Evolutionary conservation across 1,284 basidiomycete genomes (phyloP), one percentile per base, ranked within the genome.

Genomic region (Sporisorium scitamineum): DNA sequence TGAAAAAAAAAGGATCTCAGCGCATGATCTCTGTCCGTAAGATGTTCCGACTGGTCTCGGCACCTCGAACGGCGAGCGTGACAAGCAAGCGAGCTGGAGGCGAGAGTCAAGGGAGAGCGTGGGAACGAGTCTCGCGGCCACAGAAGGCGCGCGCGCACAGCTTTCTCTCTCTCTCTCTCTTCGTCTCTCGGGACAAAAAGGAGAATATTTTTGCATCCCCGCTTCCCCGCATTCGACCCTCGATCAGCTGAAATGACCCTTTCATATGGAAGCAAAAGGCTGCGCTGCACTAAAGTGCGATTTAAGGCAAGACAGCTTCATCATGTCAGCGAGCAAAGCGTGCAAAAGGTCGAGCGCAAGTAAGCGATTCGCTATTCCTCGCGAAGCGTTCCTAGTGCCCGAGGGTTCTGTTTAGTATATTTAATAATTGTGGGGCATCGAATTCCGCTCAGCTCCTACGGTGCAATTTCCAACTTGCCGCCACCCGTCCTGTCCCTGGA

Each of bases 141-240:
- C 47, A 48, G n/a, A 50, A 31, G 8, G 18, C 26, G 16, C 16
- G 14, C 18, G 24, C 27, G 26, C 45, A 18, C 24, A n/a, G n/a
- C 18, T 42, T 9, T 20, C 39, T 9, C n/a, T n/a, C n/a, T n/a
- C n/a, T n/a, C n/a, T n/a, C n/a, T n/a, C n/a, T n/a, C n/a, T n/a
- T n/a, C n/a, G n/a, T n/a, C n/a, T n/a, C n/a, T n/a, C n/a, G n/a
- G 37, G 37, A n/a, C 16, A n/a, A 39, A 39, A 2, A 2, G 37
- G 37, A 39, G 4, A 29, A 48, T 16, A 48, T 48, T 50, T 29
- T 13, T 20, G 18, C 13, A n/a, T n/a, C 48, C 48, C 48, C 48
- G 48, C 48, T 50, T 50, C 48, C 48, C 48, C 29, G 48, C 48
- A 50, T 29, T 50, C n/a, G 48, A 50, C 29, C 48, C n/a, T 29